phyloP scores from a whole-genome alignment of 441 rosid genomes.

The Bruguiera hainesii region DNA sequence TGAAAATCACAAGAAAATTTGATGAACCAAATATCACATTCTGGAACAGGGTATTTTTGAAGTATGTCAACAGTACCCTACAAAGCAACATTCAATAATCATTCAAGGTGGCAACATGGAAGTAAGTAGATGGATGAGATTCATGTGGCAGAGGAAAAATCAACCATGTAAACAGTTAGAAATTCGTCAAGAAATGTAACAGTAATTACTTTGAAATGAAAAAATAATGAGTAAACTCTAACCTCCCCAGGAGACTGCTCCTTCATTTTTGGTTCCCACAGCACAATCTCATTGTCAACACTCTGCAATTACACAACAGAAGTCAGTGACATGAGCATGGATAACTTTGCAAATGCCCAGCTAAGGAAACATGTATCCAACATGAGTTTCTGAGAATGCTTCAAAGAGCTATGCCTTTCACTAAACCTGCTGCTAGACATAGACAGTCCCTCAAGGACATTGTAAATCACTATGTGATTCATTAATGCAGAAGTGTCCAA shows the following conservation, averaged over 20 bases:
- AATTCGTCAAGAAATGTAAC: neutral
- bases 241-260: conserved; percentile 99
- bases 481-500: too few species aligned
- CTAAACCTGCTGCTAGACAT: too few species aligned
- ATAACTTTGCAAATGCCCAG: neutral
- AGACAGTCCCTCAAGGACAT: too few species aligned
- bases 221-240: conserved; percentile 19
- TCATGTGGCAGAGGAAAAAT: neutral
- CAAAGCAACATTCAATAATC: conserved; percentile 13
- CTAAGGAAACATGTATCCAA: neutral
- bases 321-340: conserved; percentile 14
- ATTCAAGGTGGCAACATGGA: neutral
- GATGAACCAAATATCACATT: conserved; percentile 97
- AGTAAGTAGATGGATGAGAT: neutral
- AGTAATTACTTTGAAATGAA: neutral
- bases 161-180: neutral
- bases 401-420: neutral
- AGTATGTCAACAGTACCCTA: conserved; percentile 89
- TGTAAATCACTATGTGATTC: too few species aligned
- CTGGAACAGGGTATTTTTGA: conserved; percentile 87
- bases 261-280: conserved; percentile 96
- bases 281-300: conserved; percentile 88
- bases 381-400: neutral
- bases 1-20: conserved; percentile 92
- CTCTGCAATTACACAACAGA: conserved; percentile 52